Conservation (phyloP, 2,329 filamentous ascomycete species). For the Monosporascus sp. region DNA sequence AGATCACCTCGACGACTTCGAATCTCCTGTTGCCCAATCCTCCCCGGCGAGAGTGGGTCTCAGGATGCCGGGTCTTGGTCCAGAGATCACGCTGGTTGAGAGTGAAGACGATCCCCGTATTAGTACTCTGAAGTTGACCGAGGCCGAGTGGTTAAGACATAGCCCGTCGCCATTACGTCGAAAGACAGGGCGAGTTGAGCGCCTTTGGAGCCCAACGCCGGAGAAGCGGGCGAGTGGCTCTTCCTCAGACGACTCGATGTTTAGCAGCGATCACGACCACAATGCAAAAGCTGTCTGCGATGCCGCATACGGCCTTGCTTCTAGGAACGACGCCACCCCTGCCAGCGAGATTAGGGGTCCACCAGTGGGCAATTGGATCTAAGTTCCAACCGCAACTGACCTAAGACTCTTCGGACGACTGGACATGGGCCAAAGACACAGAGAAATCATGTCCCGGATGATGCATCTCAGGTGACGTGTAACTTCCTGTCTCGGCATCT, state of each 20-base stretch:
- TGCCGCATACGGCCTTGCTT: neutral
- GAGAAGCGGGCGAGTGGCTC: conserved; percentile 9
- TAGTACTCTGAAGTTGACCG: conserved; percentile 17
- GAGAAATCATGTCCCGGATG: no score
- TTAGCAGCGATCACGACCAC: neutral
- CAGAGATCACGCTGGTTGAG: conserved; percentile 4
- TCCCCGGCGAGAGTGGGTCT: conserved; percentile 9
- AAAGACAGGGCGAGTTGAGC: conserved; percentile 6
- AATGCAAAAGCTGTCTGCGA: neutral
- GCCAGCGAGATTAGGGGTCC: conserved; percentile 1
- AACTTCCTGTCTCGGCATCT: neutral
- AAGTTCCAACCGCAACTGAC: neutral
- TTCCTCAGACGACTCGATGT: neutral
- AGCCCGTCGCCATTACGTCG: conserved; percentile 21
- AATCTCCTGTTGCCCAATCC: conserved; percentile 14
- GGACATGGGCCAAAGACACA: neutral
- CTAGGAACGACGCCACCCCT: neutral
- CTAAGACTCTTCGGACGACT: neutral
- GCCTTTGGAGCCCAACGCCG: conserved; percentile 17
- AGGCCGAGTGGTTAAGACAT: conserved; percentile 26
- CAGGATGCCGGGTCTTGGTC: conserved; percentile 5
- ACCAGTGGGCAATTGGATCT: conserved; percentile 21
- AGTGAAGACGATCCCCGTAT: conserved; percentile 2
- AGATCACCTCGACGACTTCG: conserved; percentile 22
- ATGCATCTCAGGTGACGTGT: neutral